Base-by-base conservation (phyloP, 345 rosid species). In the Arabis hirsuta region DNA sequence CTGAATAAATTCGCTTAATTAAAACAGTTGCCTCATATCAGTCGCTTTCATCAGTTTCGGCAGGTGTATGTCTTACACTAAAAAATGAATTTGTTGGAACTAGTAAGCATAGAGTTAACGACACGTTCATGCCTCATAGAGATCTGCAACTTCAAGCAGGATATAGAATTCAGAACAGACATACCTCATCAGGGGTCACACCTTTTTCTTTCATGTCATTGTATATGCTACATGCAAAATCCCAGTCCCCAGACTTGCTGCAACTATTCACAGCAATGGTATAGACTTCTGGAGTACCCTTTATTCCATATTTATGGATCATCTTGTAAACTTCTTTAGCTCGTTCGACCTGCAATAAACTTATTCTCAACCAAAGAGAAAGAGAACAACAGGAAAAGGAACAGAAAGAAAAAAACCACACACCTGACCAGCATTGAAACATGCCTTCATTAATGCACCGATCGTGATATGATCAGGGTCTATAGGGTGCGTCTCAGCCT, bases 381-480 rank as follows among this genome's bases (percentile, higher is more conserved):
- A 19, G 59, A 63, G 59, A 72, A 6, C 16, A 62, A 10, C 50
- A 42, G 50, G 36, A 66, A 31, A 69, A 29, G 53, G 51, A 46
- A 63, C 29, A 67, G 41, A 54, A 65, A 55, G 34, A 74, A 65
- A 42, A 22, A 68, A 31, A 52, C 46, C 48, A 78, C 84, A 48
- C 72, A 90, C 98, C 91, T 91, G 92, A 46, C 91, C 91, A 76
- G 95, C 90, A 64, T 86, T 86, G 73, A 91, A 76, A 67, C 98
- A 94, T 13, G 98, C 98, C 78, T 81, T 91, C 55, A 91, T 88
- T 77, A 94, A 74, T 51, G 98, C 92, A 74, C 97, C 98, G 22
- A 94, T 74, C 22, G 98, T 91, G 41, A 94, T 56, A 62, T 94
- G 95, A 81, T 94, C 97, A 77, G 98, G 98, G 57, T 94, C 98